Percentiles rank a stretch among this genome's conserved stretches.
Conservation (phyloP, 495 filamentous ascomycete species). For the Penicillium angulare region DNA sequence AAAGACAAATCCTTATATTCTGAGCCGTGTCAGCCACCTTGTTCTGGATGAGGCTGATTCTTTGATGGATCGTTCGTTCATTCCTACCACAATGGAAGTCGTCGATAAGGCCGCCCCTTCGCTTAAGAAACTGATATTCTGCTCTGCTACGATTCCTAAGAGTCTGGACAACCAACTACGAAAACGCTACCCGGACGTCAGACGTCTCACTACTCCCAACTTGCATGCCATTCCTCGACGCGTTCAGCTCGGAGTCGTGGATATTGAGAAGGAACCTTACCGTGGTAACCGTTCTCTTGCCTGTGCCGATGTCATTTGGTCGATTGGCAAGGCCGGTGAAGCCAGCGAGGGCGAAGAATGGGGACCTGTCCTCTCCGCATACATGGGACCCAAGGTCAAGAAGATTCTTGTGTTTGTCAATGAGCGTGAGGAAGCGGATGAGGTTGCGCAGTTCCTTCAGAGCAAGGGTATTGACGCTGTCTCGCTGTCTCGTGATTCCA, state of each 20-base stretch:
- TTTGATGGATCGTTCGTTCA: slow-evolving; percentile 88
- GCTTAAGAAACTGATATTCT: slow-evolving; percentile 85
- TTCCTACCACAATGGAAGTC: slow-evolving; percentile 74
- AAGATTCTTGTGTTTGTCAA: slow-evolving; percentile 97
- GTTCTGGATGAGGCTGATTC: slow-evolving; percentile 95
- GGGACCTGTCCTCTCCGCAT: slow-evolving; percentile 25
- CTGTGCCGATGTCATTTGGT: slow-evolving; percentile 92
- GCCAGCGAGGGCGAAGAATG: slow-evolving; percentile 24
- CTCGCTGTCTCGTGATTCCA: slow-evolving; percentile 77
- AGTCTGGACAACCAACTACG: slow-evolving; percentile 81
- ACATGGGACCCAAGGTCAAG: slow-evolving; percentile 60
- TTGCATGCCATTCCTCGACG: slow-evolving; percentile 93
- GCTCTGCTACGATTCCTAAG: slow-evolving; percentile 92
- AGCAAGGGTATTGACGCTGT: slow-evolving; percentile 86
- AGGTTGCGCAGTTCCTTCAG: slow-evolving; percentile 74
- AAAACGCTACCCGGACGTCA: slow-evolving; percentile 76
- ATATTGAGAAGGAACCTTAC: slow-evolving; percentile 85
- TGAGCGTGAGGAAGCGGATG: slow-evolving; percentile 82
- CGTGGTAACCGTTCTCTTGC: slow-evolving; percentile 85
- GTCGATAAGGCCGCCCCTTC: slow-evolving; percentile 74
- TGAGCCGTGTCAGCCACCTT: slow-evolving; percentile 82
- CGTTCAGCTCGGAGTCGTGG: slow-evolving; percentile 90
- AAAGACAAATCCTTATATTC: slow-evolving; percentile 79
- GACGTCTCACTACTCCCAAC: slow-evolving; percentile 86
- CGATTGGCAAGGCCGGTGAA: slow-evolving; percentile 77